Evolutionary conservation across 495 filamentous ascomycete species (phyloP).

Genomic region (Apiosordaria backusii): DNA sequence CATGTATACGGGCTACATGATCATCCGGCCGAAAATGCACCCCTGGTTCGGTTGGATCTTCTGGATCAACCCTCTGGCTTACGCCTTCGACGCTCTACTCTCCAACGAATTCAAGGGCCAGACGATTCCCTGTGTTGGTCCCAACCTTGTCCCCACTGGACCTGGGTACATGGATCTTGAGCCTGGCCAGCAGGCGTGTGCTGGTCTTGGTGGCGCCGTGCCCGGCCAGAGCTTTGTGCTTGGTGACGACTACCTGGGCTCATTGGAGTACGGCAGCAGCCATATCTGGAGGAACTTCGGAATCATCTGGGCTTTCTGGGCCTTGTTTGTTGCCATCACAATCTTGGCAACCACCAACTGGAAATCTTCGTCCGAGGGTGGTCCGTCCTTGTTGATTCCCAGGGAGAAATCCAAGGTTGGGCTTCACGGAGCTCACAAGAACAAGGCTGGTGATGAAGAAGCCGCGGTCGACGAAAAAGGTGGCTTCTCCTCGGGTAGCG

Average conservation of each 20-base stretch:
- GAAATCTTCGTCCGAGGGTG: conserved; percentile 41
- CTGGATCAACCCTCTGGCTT: conserved; percentile 73
- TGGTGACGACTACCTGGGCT: conserved; percentile 58
- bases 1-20: conserved; percentile 72
- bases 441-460: conserved; percentile 27
- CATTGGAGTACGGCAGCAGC: conserved; percentile 57
- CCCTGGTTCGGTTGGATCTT: conserved; percentile 74
- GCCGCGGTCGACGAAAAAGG: conserved; percentile 43
- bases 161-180: conserved; percentile 46
- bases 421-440: background rate
- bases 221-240: conserved; percentile 51
- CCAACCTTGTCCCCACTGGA: conserved; percentile 56
- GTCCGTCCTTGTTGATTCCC: conserved; percentile 11
- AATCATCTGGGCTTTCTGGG: conserved; percentile 63
- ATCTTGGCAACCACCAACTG: conserved; percentile 54
- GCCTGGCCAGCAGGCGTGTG: conserved; percentile 54
- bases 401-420: background rate
- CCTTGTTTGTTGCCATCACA: conserved; percentile 65
- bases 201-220: conserved; percentile 49
- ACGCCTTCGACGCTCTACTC: conserved; percentile 67
- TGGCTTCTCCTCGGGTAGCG: conserved; percentile 11
- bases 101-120: conserved; percentile 63
- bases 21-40: conserved; percentile 68
- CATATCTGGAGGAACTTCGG: conserved; percentile 83
- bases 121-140: conserved; percentile 46